phyloP scores from a whole-genome alignment of 2,329 filamentous ascomycete genomes.

The Fusarium bulbicola region DNA sequence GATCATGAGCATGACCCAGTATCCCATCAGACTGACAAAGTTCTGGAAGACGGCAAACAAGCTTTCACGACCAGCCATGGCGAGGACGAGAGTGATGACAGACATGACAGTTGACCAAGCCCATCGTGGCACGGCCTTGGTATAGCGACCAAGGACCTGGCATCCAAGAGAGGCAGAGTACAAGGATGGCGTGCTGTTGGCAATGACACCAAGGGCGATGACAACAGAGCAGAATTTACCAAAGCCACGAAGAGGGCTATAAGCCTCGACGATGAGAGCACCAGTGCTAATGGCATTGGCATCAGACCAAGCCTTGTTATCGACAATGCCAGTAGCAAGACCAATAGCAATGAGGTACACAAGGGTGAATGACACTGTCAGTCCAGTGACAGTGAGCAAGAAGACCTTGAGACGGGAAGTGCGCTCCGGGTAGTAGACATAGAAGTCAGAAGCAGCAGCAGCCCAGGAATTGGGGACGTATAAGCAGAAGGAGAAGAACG shows the following conservation, averaged over 20 bases:
- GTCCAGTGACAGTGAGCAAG: conserved; percentile 72
- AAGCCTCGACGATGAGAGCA: conserved; percentile 65
- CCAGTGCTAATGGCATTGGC: conserved; percentile 63
- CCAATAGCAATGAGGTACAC: conserved; percentile 70
- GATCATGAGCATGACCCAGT: conserved; percentile 63
- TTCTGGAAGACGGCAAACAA: conserved; percentile 65
- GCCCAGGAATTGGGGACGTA: conserved; percentile 68
- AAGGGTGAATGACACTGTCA: conserved; percentile 69
- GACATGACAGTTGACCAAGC: conserved; percentile 64
- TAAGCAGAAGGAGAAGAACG: conserved; percentile 75
- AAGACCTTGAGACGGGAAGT: conserved; percentile 72
- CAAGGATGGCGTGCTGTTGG: conserved; percentile 64
- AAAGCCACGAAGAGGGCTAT: conserved; percentile 62
- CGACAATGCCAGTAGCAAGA: conserved; percentile 61
- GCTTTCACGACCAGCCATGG: conserved; percentile 60
- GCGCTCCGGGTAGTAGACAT: conserved; percentile 76
- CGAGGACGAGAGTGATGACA: conserved; percentile 64
- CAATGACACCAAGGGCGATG: conserved; percentile 63
- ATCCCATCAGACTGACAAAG: conserved; percentile 63
- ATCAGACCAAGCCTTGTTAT: conserved; percentile 58
- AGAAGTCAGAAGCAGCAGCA: conserved; percentile 79
- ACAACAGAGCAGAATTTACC: conserved; percentile 66
- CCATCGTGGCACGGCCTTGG: conserved; percentile 62
- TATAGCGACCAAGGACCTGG: conserved; percentile 65
- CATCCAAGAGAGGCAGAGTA: conserved; percentile 68